Conservation (phyloP, 345 rosid genomes). For the Aquilaria malaccensis region DNA sequence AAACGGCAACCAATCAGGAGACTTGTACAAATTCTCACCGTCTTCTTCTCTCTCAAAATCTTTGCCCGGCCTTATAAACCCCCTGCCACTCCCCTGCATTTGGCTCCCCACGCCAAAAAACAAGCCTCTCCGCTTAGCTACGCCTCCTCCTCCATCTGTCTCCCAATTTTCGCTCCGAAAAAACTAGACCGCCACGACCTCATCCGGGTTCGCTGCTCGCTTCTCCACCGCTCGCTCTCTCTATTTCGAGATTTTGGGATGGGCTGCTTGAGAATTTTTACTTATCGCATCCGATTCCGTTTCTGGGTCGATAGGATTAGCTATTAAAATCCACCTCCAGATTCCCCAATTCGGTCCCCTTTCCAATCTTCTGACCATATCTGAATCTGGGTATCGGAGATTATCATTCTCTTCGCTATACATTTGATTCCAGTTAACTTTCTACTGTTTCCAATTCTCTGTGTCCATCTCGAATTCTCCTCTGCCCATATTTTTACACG, state of each 20-base stretch:
- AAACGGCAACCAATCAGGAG: slow-evolving; percentile 22
- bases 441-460: neutral
- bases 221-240: slow-evolving; percentile 28
- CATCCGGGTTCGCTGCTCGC: slow-evolving; percentile 3
- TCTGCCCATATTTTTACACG: slow-evolving; percentile 12
- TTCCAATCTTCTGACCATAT: slow-evolving; percentile 20
- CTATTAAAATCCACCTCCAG: slow-evolving; percentile 15
- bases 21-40: slow-evolving; percentile 17
- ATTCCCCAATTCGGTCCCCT: slow-evolving; percentile 20
- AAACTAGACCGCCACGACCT: neutral
- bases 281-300: slow-evolving; percentile 41
- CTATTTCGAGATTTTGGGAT: slow-evolving; percentile 16
- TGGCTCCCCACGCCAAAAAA: neutral
- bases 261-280: slow-evolving; percentile 19
- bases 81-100: slow-evolving; percentile 7
- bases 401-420: slow-evolving; percentile 1
- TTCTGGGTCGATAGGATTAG: slow-evolving; percentile 30
- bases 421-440: slow-evolving; percentile 22
- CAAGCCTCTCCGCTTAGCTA: neutral
- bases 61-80: slow-evolving; percentile 24
- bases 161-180: neutral
- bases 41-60: slow-evolving; percentile 1
- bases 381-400: slow-evolving; percentile 22
- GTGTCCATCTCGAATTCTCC: neutral
- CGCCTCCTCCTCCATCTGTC: neutral